Evolutionary conservation across 495 filamentous ascomycete genomes (phyloP).

Genomic region (Staphylotrichum longicolle): DNA sequence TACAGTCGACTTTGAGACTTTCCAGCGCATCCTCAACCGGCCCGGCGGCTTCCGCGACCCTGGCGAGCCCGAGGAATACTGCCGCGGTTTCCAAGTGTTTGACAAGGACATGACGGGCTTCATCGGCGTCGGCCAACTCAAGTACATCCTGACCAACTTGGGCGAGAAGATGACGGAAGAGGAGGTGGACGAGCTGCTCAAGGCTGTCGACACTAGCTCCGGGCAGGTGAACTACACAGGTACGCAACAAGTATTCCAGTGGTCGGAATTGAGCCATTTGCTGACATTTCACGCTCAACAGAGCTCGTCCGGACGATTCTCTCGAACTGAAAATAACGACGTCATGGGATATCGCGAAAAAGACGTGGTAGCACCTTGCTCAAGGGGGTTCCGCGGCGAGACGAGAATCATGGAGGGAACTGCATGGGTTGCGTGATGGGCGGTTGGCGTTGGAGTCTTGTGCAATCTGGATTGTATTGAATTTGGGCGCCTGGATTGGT

Average conservation of each 20-base stretch:
- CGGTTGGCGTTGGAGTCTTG: conserved; percentile 38
- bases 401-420: conserved; percentile 16
- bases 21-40: conserved; percentile 91
- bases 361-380: neutral
- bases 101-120: conserved; percentile 98
- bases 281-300: conserved; percentile 28
- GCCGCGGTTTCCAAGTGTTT: conserved; percentile 96
- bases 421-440: conserved; percentile 29
- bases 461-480: conserved; percentile 31
- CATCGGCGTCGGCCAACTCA: conserved; percentile 93
- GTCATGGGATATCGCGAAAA: neutral
- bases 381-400: neutral
- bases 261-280: neutral
- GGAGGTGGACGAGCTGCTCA: conserved; percentile 96
- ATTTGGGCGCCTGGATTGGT: conserved; percentile 30
- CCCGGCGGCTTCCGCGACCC: conserved; percentile 98
- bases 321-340: conserved; percentile 62
- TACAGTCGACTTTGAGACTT: conserved; percentile 95
- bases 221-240: conserved; percentile 97
- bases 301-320: conserved; percentile 93
- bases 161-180: conserved; percentile 99
- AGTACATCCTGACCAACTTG: conserved; percentile 94
- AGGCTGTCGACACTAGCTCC: conserved; percentile 89
- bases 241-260: conserved; percentile 39
- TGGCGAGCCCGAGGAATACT: conserved; percentile 96